These are phyloP conservation scores for Fusarium avenaceum DNA, from an alignment of 2,329 filamentous ascomycete genomes.

Conservation along the genomic window DNA sequence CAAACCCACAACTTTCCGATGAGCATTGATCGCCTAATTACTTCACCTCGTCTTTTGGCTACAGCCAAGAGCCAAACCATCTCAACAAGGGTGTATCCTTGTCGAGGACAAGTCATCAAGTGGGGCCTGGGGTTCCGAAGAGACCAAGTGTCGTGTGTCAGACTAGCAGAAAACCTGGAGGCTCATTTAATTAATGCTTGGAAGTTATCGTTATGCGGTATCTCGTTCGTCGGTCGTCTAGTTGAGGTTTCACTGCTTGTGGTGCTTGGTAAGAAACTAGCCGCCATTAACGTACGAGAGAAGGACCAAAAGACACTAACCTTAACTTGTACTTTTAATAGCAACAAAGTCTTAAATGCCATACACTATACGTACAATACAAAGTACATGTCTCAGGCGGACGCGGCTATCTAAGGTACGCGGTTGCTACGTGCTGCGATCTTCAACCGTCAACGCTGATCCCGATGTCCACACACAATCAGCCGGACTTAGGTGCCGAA, in stretches of 20 bases:
- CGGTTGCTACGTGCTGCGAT: constrained; percentile 23
- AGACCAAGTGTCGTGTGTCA: constrained; percentile 43
- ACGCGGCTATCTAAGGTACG: constrained; percentile 25
- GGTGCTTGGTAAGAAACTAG: constrained; percentile 7
- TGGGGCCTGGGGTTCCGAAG: constrained; percentile 33
- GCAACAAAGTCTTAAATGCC: background rate
- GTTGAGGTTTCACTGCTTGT: constrained; percentile 29
- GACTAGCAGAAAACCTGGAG: constrained; percentile 22
- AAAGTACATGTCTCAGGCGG: constrained; percentile 19
- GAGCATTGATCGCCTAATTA: constrained; percentile 26
- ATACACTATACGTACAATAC: background rate
- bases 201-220: constrained; percentile 16
- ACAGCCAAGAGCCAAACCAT: constrained; percentile 5
- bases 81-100: constrained; percentile 36
- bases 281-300: constrained; percentile 11
- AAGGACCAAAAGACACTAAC: background rate
- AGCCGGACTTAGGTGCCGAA: constrained; percentile 18
- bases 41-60: constrained; percentile 8
- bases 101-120: constrained; percentile 24
- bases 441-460: constrained; percentile 31
- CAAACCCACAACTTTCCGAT: background rate
- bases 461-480: constrained; percentile 18
- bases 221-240: constrained; percentile 4
- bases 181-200: constrained; percentile 21
- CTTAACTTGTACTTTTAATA: background rate